These are phyloP conservation scores for Vinca minor DNA, from an alignment of 257 asterid species.

Conservation along the genomic window DNA sequence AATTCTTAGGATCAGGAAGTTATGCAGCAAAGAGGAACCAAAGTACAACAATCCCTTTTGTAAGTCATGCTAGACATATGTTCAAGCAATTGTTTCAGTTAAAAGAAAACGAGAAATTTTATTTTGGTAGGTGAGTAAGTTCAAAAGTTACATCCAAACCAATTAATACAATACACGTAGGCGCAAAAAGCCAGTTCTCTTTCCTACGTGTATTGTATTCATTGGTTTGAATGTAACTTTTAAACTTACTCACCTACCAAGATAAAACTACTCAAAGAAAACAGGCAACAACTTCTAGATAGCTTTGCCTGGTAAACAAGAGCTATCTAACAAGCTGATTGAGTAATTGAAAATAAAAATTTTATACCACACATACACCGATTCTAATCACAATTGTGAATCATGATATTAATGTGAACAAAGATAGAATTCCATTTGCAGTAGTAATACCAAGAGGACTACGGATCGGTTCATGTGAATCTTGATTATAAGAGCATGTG, in stretches of 20 bases:
- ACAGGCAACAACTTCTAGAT: not conserved
- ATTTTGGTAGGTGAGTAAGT: no score
- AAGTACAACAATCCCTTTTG: not conserved
- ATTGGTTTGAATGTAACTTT: no score
- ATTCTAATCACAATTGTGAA: not conserved
- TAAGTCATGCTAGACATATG: not conserved
- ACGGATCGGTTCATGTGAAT: not conserved
- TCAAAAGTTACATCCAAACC: no score
- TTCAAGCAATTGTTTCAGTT: not conserved
- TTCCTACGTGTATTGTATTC: no score
- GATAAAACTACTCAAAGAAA: no score
- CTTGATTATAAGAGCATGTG: not conserved
- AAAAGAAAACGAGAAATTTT: no score
- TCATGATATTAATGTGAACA: not conserved
- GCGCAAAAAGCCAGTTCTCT: no score
- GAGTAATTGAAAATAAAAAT: no score
- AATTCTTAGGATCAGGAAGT: not conserved
- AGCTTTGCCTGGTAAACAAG: not conserved
- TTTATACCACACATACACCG: not conserved
- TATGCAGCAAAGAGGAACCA: not conserved
- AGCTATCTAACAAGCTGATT: not conserved
- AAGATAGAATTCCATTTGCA: not conserved
- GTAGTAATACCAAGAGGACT: not conserved
- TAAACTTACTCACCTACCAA: no score
- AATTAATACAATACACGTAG: no score